These are phyloP conservation scores for Colletotrichum nymphaeae DNA, from an alignment of 2,329 filamentous ascomycete genomes.

Conservation along the genomic window DNA sequence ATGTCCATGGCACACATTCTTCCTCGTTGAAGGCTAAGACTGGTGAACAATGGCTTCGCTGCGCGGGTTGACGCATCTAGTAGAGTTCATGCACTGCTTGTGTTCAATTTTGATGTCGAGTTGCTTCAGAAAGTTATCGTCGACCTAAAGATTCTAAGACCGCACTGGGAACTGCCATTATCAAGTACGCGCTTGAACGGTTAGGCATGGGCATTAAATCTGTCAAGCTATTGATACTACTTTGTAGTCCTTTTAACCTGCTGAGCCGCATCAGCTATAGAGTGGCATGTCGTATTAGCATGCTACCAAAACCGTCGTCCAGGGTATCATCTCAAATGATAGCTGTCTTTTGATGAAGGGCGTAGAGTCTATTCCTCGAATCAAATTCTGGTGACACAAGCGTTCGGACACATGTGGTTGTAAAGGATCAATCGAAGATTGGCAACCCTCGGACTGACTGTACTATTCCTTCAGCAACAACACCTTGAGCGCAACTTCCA, in stretches of 20 bases:
- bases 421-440: not conserved
- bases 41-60: no score
- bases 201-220: not conserved
- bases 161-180: not conserved
- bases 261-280: not conserved
- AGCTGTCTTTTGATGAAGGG: not conserved
- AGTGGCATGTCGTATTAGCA: not conserved
- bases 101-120: not conserved
- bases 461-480: not conserved
- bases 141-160: no score
- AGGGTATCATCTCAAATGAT: not conserved
- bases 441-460: not conserved
- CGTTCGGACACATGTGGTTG: not conserved
- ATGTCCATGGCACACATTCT: no score
- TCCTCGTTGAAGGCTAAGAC: no score
- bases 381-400: not conserved
- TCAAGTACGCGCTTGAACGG: not conserved
- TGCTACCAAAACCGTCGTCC: not conserved
- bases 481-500: not conserved
- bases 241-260: no score
- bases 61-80: not conserved
- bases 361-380: not conserved
- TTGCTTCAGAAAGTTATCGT: not conserved
- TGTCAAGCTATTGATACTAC: not conserved
- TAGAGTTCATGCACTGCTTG: not conserved